phyloP scores from a whole-genome alignment of 2,329 filamentous ascomycete genomes.

The Aaosphaeria arxii region DNA sequence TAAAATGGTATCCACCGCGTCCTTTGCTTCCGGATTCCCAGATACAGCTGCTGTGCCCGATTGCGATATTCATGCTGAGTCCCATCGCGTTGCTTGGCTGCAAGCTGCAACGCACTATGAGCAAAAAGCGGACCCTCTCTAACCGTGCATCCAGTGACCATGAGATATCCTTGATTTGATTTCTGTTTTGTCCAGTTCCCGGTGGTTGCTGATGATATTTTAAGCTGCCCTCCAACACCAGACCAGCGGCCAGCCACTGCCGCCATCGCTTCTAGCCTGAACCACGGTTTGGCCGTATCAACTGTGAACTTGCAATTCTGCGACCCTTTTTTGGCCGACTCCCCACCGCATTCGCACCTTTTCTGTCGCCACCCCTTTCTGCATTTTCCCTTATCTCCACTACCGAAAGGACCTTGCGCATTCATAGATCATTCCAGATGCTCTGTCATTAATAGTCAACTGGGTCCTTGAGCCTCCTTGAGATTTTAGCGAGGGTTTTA shows the following conservation, averaged over 20 bases:
- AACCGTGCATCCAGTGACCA: not conserved
- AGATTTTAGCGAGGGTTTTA: no score
- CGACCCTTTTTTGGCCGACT: no score
- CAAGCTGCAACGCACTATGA: not conserved
- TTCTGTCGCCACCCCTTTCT: no score
- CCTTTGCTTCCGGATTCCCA: conserved; percentile 32
- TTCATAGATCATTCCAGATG: no score
- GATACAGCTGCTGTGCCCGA: conserved; percentile 12
- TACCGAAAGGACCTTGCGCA: no score
- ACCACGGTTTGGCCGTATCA: conserved; percentile 8
- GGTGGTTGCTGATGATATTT: conserved; percentile 13
- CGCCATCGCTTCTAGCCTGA: conserved; percentile 11
- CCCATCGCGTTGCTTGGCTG: not conserved
- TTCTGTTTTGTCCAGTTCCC: conserved; percentile 1
- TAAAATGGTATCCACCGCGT: conserved; percentile 24
- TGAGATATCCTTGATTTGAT: not conserved
- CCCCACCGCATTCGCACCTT: no score
- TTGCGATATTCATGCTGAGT: not conserved
- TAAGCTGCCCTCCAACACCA: conserved; percentile 2
- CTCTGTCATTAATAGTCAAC: no score
- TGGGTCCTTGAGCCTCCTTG: no score
- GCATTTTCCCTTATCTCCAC: no score
- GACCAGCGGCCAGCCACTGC: conserved; percentile 20
- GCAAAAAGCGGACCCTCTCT: no score
- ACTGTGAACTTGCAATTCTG: not conserved